phyloP scores from a whole-genome alignment of 2,329 filamentous ascomycete species.

The Lomentospora prolificans region DNA sequence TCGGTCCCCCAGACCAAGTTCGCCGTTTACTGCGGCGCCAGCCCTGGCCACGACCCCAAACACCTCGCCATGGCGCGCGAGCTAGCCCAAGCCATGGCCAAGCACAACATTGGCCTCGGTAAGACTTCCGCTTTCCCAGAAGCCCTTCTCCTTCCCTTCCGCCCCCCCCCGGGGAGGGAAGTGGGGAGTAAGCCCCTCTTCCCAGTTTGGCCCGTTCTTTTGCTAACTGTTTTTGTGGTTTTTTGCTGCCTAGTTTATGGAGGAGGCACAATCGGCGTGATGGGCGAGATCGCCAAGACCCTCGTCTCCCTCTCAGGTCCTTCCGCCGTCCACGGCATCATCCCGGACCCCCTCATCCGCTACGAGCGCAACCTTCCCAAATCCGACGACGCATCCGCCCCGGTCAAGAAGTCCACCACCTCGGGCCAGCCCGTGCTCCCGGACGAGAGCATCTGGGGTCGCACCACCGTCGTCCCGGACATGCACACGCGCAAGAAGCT shows the following conservation, averaged over 20 bases:
- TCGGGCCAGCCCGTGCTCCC: conserved; percentile 45
- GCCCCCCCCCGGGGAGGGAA: too few species aligned
- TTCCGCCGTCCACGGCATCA: conserved; percentile 79
- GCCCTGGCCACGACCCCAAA: conserved; percentile 58
- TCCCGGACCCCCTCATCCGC: conserved; percentile 73
- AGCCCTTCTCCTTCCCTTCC: not conserved
- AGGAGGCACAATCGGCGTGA: conserved; percentile 86
- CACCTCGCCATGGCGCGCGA: conserved; percentile 71
- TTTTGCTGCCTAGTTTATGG: conserved; percentile 74
- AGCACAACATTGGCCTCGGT: conserved; percentile 68
- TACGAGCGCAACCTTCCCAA: conserved; percentile 54
- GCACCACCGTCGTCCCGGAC: conserved; percentile 79
- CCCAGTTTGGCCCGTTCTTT: too few species aligned
- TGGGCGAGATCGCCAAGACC: conserved; percentile 86
- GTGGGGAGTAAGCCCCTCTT: too few species aligned
- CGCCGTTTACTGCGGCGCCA: conserved; percentile 91
- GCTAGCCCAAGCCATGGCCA: conserved; percentile 65
- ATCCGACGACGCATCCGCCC: not conserved
- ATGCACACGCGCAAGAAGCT: conserved; percentile 95
- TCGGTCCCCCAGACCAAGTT: conserved; percentile 49
- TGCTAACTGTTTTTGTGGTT: too few species aligned
- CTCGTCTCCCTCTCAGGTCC: conserved; percentile 78
- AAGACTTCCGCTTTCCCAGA: conserved; percentile 15
- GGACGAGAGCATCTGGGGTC: conserved; percentile 60
- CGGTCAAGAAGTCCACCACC: conserved; percentile 23